Evolutionary conservation across 805 yeast genomes (phyloP).

Genomic region (Maudiozyma saulgeensis): DNA sequence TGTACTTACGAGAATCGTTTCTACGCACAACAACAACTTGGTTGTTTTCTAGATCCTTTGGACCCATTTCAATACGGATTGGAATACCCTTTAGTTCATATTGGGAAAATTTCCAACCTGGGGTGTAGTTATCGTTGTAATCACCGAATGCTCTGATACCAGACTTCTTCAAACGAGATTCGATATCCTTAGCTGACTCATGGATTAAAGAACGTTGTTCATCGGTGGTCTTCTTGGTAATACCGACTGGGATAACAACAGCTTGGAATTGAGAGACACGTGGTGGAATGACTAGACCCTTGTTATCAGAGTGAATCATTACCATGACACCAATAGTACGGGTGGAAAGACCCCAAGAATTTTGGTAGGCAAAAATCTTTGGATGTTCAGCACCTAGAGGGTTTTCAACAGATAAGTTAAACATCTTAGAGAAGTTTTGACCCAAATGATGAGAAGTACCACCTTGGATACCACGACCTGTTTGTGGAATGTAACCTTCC

Average conservation of each 20-base stretch:
- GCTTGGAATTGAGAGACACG: conserved; percentile 89
- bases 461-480: conserved; percentile 99
- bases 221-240: conserved; percentile 74
- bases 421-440: conserved; percentile 97
- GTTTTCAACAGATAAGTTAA: conserved; percentile 87
- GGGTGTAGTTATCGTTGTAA: conserved; percentile 87
- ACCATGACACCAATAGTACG: conserved; percentile 99
- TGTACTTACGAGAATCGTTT: conserved; percentile 70
- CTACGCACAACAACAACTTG: conserved; percentile 89
- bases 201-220: conserved; percentile 64
- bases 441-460: conserved; percentile 98
- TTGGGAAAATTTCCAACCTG: conserved; percentile 98
- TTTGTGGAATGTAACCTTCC: conserved; percentile 95
- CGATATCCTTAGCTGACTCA: conserved; percentile 62
- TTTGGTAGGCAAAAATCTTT: conserved; percentile 84
- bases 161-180: conserved; percentile 44
- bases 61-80: conserved; percentile 89
- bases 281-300: conserved; percentile 96
- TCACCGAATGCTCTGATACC: conserved; percentile 78
- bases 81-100: conserved; percentile 96
- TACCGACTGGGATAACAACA: conserved; percentile 90
- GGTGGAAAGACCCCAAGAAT: conserved; percentile 98
- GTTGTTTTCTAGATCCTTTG: conserved; percentile 76
- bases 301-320: conserved; percentile 97
- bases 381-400: conserved; percentile 87